Conservation (phyloP, 345 rosid genomes). For the Gossypium sturtianum region DNA sequence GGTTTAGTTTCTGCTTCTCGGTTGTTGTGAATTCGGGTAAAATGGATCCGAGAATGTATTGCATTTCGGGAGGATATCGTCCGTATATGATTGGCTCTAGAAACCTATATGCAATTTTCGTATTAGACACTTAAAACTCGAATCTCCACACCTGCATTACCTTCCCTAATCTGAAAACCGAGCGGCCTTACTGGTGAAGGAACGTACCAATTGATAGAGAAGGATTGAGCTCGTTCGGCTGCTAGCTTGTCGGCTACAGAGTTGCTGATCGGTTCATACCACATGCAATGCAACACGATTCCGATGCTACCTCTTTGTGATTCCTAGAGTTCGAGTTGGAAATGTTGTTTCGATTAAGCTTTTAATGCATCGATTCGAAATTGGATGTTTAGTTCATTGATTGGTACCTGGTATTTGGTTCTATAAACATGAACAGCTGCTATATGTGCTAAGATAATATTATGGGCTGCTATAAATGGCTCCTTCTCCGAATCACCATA, state of each 20-base stretch:
- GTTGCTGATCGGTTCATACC: constrained; percentile 56
- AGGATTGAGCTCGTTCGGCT: constrained; percentile 55
- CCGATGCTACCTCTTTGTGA: constrained; percentile 55
- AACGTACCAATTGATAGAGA: constrained; percentile 51
- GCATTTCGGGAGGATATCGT: constrained; percentile 55
- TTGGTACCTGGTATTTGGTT: constrained; percentile 47
- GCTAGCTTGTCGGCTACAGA: constrained; percentile 46
- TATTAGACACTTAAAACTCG: background rate
- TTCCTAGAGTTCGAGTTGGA: constrained; percentile 20
- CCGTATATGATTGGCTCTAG: constrained; percentile 56
- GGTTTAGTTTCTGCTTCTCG: constrained; percentile 31
- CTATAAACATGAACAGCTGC: constrained; percentile 44
- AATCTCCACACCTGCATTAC: background rate
- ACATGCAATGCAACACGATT: constrained; percentile 41
- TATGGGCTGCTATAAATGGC: constrained; percentile 55
- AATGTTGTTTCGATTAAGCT: background rate
- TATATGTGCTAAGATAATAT: constrained; percentile 47
- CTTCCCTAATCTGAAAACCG: background rate
- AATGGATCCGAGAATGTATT: constrained; percentile 32
- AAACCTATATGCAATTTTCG: constrained; percentile 35
- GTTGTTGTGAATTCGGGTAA: constrained; percentile 44
- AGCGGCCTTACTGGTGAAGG: background rate
- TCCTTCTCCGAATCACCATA: constrained; percentile 44
- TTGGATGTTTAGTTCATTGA: constrained; percentile 19
- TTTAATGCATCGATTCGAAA: constrained; percentile 22